Evolutionary conservation across 768 basidiomycete species (phyloP).

Genomic region (Rubroboletus pulcherrimus): DNA sequence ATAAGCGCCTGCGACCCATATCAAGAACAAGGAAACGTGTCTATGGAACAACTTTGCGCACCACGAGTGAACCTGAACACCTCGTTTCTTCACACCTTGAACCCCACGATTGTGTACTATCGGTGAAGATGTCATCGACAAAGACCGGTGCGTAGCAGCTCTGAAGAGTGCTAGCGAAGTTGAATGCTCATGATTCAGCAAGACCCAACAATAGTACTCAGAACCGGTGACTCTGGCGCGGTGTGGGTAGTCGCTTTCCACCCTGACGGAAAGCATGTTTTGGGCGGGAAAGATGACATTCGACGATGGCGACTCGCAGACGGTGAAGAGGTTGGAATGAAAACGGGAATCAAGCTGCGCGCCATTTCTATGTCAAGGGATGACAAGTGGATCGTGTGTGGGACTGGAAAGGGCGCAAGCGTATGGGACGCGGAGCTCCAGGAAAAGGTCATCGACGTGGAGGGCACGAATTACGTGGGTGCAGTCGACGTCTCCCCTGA

Average conservation of each 20-base stretch:
- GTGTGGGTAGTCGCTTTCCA: neutral
- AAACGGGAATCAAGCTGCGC: fast-evolving
- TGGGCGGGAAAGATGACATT: neutral
- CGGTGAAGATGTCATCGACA: neutral
- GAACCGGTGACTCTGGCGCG: fast-evolving
- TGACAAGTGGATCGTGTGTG: neutral
- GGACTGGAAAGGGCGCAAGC: neutral
- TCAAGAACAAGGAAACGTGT: neutral
- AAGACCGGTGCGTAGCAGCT: neutral
- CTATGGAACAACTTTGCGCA: neutral
- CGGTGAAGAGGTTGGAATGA: neutral
- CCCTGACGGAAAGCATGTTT: neutral
- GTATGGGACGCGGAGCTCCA: neutral
- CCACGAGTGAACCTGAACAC: neutral
- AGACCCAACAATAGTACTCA: neutral
- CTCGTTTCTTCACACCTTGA: neutral
- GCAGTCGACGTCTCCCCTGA: too few relatives aligned
- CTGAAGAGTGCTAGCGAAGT: too few relatives aligned
- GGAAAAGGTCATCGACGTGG: neutral
- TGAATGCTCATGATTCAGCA: neutral
- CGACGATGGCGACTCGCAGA: neutral
- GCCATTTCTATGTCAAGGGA: neutral
- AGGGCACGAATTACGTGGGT: too few relatives aligned
- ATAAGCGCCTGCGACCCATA: neutral
- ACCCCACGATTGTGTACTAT: neutral